Conservation (phyloP, 75 land plant species). For the Selaginella moellendorffii region DNA sequence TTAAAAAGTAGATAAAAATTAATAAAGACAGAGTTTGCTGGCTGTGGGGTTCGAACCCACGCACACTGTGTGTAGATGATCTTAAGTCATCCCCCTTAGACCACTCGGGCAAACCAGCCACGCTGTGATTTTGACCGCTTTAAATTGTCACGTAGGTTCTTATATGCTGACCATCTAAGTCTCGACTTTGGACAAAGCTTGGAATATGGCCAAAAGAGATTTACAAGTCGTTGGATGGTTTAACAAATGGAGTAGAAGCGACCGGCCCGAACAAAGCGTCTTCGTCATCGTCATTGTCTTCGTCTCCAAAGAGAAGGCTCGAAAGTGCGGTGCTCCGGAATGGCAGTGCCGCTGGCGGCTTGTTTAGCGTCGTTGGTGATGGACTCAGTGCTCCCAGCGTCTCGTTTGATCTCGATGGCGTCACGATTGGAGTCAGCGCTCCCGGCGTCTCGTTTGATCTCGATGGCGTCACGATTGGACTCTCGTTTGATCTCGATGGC, state of each 20-base stretch:
- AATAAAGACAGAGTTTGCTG: background rate
- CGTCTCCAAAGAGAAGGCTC: background rate
- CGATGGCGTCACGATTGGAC: background rate
- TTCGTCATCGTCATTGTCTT: background rate
- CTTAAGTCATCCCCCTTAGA: background rate
- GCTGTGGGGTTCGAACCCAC: constrained; percentile 1
- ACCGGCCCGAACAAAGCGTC: background rate
- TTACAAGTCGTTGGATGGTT: no score
- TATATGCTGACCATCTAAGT: background rate
- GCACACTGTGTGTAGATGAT: background rate
- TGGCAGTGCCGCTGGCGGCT: background rate
- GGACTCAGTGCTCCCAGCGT: background rate
- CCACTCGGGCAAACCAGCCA: constrained; percentile 2
- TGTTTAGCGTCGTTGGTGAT: background rate
- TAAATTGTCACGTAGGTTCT: background rate
- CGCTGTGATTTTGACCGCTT: background rate
- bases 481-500: background rate
- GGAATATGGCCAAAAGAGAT: background rate
- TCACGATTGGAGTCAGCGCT: background rate
- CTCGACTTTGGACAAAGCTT: background rate
- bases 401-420: background rate
- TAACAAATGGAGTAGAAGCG: no score
- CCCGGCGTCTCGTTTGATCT: background rate
- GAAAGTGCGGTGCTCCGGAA: background rate
- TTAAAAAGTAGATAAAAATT: background rate